These are phyloP conservation scores for Moesziomyces parantarcticus DNA, from an alignment of 1,284 basidiomycete genomes.

Conservation along the genomic window DNA sequence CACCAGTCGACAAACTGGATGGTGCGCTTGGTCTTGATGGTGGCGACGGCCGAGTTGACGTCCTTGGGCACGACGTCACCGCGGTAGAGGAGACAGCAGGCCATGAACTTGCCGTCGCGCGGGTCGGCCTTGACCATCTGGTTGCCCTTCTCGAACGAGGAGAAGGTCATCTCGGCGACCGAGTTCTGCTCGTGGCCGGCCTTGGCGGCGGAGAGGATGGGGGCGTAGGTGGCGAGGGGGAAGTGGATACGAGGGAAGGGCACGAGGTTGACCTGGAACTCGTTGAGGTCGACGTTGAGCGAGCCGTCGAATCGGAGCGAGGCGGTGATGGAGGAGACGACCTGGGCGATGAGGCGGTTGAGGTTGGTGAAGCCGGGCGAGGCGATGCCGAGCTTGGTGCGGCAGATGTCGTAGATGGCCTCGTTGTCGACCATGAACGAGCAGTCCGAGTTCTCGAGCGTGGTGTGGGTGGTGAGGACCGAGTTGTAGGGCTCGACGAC, in stretches of 20 bases:
- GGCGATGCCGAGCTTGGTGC: slow-evolving; percentile 87
- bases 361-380: slow-evolving; percentile 93
- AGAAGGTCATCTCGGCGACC: slow-evolving; percentile 97
- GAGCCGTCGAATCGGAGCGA: slow-evolving; percentile 98
- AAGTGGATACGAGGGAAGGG: slow-evolving; percentile 89
- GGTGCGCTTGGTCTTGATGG: slow-evolving; percentile 81
- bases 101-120: slow-evolving; percentile 83
- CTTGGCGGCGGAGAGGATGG: slow-evolving; percentile 83
- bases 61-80: slow-evolving; percentile 99
- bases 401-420: slow-evolving; percentile 97
- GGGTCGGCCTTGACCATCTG: slow-evolving; percentile 81
- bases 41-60: slow-evolving; percentile 89
- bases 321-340: slow-evolving; percentile 96
- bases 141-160: slow-evolving; percentile 96
- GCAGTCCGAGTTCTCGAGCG: slow-evolving; percentile 98
- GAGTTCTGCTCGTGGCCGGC: slow-evolving; percentile 97
- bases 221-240: slow-evolving; percentile 95
- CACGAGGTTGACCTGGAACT: slow-evolving; percentile 98
- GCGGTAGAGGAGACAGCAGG: slow-evolving; percentile 73
- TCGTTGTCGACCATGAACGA: slow-evolving; percentile 72
- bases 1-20: slow-evolving; percentile 98
- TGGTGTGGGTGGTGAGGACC: slow-evolving; percentile 97
- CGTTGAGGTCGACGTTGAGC: slow-evolving; percentile 95
- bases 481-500: slow-evolving; percentile 99
- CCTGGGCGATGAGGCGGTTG: slow-evolving; percentile 91